These are phyloP conservation scores for Aspergillus luchuensis DNA, from an alignment of 2,329 filamentous ascomycete genomes.

Conservation along the genomic window DNA sequence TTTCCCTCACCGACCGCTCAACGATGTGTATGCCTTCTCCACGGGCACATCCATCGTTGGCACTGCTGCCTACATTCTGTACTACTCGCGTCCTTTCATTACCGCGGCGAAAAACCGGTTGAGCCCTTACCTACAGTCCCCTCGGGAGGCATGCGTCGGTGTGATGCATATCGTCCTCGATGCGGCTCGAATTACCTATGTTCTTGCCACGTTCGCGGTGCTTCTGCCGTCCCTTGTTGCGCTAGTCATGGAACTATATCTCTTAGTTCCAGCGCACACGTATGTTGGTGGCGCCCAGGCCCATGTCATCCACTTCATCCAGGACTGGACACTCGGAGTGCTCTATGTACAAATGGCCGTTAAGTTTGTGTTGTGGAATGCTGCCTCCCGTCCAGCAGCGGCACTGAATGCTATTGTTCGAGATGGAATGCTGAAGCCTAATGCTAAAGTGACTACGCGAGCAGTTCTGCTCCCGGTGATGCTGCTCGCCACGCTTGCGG, in stretches of 20 bases:
- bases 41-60: slow-evolving; percentile 83
- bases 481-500: slow-evolving; percentile 62
- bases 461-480: slow-evolving; percentile 80
- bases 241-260: slow-evolving; percentile 80
- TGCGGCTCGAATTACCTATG: slow-evolving; percentile 65
- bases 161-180: slow-evolving; percentile 29
- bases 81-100: slow-evolving; percentile 47
- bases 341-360: slow-evolving; percentile 82
- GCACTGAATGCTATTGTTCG: slow-evolving; percentile 74
- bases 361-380: slow-evolving; percentile 68
- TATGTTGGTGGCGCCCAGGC: slow-evolving; percentile 56
- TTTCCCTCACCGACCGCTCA: slow-evolving; percentile 73
- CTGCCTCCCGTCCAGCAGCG: slow-evolving; percentile 69
- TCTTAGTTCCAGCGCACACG: slow-evolving; percentile 83
- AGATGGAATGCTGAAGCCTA: slow-evolving; percentile 75
- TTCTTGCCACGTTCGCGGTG: slow-evolving; percentile 73
- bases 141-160: slow-evolving; percentile 30
- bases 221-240: slow-evolving; percentile 80
- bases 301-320: slow-evolving; percentile 72
- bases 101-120: slow-evolving; percentile 26
- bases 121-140: slow-evolving; percentile 33
- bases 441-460: slow-evolving; percentile 76
- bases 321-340: slow-evolving; percentile 91
- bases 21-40: slow-evolving; percentile 96
- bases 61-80: slow-evolving; percentile 62